Evolutionary conservation across 2,329 filamentous ascomycete species (phyloP), one percentile per base, ranked within the genome.

Genomic region (Pseudohalonectria lignicola): DNA sequence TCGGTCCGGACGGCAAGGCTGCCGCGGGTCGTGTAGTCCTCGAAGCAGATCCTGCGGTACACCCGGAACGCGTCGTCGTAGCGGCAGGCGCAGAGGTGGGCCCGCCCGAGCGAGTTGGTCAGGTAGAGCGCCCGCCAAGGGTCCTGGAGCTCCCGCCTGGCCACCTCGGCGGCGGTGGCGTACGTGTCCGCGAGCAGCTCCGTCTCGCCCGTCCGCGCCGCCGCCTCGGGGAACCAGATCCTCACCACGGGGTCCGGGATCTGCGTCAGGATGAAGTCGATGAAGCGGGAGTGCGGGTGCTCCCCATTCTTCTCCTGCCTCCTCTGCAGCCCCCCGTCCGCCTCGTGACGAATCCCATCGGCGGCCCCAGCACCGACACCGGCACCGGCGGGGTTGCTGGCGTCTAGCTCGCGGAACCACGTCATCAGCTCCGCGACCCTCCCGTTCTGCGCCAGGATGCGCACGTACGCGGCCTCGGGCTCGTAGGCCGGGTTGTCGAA

Each of bases 261-360:
- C 30, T 38, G 36, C 20, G 29, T 26, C 28, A 38, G 36, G 16
- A 38, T 29, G 36, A 38, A 38, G 4, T 29, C 31, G 29, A 38
- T 25, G 20, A 38, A 33, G 4, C 36, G 36, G 30, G 20, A 32
- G 20, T 26, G 18, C 12, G 18, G 21, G 2, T 11, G 12, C n/a
- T 18, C 21, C 10, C 31, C 31, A 13, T 13, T 9, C 3, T 21
- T 21, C 5, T 28, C 31, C 16, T 21, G 32, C 5, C 31, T 18
- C 8, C 36, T 16, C 7, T 8, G 8, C 8, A 7, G 23, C 8
- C 23, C 23, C 8, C 23, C 23, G 8, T 26, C 8, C 7, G 23
- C 7, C 7, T 8, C 7, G n/a, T n/a, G n/a, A n/a, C n/a, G n/a
- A n/a, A n/a, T n/a, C n/a, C n/a, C n/a, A n/a, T n/a, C n/a, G n/a